Evolutionary conservation across 2,329 filamentous ascomycete genomes (phyloP).

Genomic region (Aspergillus udagawae): DNA sequence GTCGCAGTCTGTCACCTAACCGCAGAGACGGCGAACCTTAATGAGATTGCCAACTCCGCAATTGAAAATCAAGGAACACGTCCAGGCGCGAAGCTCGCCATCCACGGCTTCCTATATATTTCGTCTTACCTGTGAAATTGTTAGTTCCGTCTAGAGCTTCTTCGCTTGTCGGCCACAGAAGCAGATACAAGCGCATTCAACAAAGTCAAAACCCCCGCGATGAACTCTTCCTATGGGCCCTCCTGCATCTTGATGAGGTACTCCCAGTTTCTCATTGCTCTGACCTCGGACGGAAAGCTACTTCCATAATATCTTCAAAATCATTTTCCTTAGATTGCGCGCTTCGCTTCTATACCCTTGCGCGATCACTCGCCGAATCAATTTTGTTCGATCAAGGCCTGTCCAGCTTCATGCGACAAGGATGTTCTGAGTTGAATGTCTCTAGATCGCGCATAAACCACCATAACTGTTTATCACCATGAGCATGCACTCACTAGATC

Average conservation of each 20-base stretch:
- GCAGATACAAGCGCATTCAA: not conserved
- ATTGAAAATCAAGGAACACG: not conserved
- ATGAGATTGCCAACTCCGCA: not conserved
- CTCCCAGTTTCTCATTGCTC: not conserved
- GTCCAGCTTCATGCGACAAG: not conserved
- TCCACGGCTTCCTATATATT: not conserved
- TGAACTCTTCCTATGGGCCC: not conserved
- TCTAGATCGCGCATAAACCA: not conserved
- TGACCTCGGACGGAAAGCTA: not conserved
- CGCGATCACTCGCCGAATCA: not conserved
- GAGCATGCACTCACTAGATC: constrained; percentile 32
- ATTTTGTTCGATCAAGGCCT: not conserved
- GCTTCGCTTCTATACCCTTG: not conserved
- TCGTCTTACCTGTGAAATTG: not conserved
- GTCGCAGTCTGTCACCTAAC: too few species aligned
- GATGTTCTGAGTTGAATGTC: not conserved
- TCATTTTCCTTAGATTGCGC: not conserved
- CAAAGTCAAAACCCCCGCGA: not conserved
- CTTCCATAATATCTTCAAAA: not conserved
- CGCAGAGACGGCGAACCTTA: not conserved
- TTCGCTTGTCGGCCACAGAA: not conserved
- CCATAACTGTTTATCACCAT: constrained; percentile 15
- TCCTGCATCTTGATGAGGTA: not conserved
- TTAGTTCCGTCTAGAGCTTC: not conserved
- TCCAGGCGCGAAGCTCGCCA: too few species aligned